Evolutionary conservation across 768 basidiomycete species (phyloP), one percentile per base, ranked within the genome.

Genomic region (Amanita exitialis): DNA sequence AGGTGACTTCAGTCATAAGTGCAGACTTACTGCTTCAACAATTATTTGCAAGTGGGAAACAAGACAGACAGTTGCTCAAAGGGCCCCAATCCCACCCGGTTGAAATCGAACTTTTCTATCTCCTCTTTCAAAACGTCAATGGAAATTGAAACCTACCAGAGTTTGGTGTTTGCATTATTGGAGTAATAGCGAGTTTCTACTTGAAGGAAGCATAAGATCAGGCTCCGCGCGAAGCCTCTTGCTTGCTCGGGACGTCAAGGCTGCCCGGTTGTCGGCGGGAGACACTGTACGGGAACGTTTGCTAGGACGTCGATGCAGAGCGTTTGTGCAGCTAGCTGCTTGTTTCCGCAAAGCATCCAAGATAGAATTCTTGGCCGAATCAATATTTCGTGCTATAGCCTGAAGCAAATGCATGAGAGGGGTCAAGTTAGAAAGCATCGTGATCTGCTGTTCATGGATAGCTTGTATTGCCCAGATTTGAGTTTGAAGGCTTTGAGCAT

Each of bases 331-430:
- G 48, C 12, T 23, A 35, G 49, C 36, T 32, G 50, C 43, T 12
- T 21, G 57, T 49, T 37, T 61, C 63, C 27, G 51, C 23, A 70
- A 47, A 10, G 62, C 56, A 27, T 74, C 72, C 6, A 55, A 56
- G 38, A 75, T 56, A 18, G 46, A 57, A 27, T 58, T 66, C 42
- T 68, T 66, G 43, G 68, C 64, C 12, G 68, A 58, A 47, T 80
- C 74, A 47, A 86, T 70, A 56, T 83, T 80, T 1, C 76, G 61
- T 1, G 82, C 77, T 16, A 86, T 56, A 7, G 77, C 66, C 53
- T 84, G 80, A 1, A 86, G 53, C 3, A 83, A 64, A 23, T 85
- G 82, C 2, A 83, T 62, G 13, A 88, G 62, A 6, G 86, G 82
- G 0, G 77, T 54, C 1, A 88, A 63, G 9, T 78, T 67, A 20